Percentiles rank a stretch among this genome's conserved stretches.
phyloP scores from a whole-genome alignment of 305 asterid species.

The Fraxinus sp. region DNA sequence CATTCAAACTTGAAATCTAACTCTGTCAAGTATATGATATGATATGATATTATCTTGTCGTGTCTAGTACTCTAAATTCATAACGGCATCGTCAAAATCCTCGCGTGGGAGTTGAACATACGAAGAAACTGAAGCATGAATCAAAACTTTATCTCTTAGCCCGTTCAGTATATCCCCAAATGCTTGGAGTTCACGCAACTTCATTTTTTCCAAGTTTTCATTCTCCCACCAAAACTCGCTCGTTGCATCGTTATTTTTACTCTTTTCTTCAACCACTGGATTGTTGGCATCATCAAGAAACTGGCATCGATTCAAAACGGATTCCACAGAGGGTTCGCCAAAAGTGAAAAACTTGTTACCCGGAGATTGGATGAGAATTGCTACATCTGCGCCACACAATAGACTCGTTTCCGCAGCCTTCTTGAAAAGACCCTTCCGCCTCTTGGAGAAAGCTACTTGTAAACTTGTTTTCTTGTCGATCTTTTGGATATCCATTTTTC shows the following conservation, averaged over 20 bases:
- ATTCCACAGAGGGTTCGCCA: not conserved
- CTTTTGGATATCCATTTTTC: not conserved
- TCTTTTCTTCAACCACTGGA: not conserved
- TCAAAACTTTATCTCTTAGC: not conserved
- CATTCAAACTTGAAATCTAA: not conserved
- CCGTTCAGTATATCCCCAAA: not conserved
- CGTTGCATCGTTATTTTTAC: not conserved
- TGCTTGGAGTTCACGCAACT: not conserved
- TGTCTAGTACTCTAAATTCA: not conserved
- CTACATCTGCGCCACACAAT: not conserved
- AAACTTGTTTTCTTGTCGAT: not conserved
- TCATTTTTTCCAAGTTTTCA: not conserved
- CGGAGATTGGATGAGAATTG: not conserved
- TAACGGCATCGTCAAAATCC: not conserved
- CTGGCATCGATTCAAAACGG: not conserved
- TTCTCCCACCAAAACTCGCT: not conserved
- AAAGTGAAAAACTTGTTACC: not conserved
- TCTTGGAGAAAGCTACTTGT: not conserved
- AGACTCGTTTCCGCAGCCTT: not conserved
- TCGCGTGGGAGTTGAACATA: not conserved
- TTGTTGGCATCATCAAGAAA: not conserved
- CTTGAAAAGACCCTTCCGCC: not conserved
- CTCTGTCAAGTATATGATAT: not conserved
- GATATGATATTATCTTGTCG: not conserved
- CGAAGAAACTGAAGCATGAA: not conserved